Evolutionary conservation across 192 early-diverging fungal genomes (phyloP), one percentile per base, ranked within the genome.

Genomic region (Pecoramyces ruminantium): DNA sequence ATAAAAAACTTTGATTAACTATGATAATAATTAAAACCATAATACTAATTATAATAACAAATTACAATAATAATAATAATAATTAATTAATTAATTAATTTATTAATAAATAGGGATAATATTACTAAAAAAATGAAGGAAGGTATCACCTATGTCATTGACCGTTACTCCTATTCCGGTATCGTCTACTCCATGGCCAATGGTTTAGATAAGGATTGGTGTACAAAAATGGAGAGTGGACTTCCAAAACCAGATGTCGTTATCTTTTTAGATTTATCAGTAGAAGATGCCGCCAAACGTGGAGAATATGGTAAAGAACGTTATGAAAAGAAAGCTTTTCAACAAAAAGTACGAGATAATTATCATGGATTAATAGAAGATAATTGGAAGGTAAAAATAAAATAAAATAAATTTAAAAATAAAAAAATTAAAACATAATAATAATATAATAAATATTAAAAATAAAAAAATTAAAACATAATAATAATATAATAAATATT

Each of bases 121-220:
- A n/a, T 86, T 84, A 77, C 78, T 86, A 79, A 82, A 13, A 86
- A 88, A 38, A 87, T 98, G 34, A 81, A 87, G 28, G 79, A 77
- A 30, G 97, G 96, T 15, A 92, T 83, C 0, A 93, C 93, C 9
- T 83, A 97, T 16, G 86, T 99, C 4, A 93, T 96, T 3, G 98
- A 98, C 85, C 89, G 98, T 67, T 99, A 99, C 85, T 94, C 96
- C 0, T 98, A 95, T 82, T 98, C 96, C 1, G 98, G 98, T 15
- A 94, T 96, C 12, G 95, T 94, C 2, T 99, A 94, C 82, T 94
- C 95, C 1, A 90, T 92, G 21, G 95, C 96, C 77, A 98, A 99
- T 91, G 92, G 92, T 0, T 83, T 97, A 34, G 90, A 93, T 80
- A 84, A 94, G 39, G 85, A 89, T n/a, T 98, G 97, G 97, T 97